phyloP scores from a whole-genome alignment of 2,329 filamentous ascomycete species.

The Eurotiales sp. region DNA sequence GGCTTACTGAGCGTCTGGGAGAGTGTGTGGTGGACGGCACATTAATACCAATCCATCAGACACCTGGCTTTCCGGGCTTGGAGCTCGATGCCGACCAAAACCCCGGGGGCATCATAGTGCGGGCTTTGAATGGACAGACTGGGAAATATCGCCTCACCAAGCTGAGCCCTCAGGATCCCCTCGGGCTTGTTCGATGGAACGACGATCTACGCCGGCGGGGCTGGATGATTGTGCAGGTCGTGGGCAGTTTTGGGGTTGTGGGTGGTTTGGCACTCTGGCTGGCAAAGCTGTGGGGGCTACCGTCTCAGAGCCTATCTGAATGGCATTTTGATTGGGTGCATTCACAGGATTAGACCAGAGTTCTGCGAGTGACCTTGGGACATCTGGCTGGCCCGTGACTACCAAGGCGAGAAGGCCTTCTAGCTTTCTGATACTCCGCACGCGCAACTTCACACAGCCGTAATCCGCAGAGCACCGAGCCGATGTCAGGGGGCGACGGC shows the following conservation, averaged over 20 bases:
- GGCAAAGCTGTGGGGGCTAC: constrained; percentile 34
- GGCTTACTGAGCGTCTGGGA: constrained; percentile 63
- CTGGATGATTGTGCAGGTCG: constrained; percentile 66
- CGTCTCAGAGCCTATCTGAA: constrained; percentile 11
- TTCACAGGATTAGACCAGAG: constrained; percentile 6
- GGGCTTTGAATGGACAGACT: constrained; percentile 22
- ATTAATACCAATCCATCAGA: constrained; percentile 51
- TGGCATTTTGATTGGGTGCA: constrained; percentile 14
- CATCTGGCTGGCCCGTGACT: too few relatives aligned
- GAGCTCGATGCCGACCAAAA: constrained; percentile 24
- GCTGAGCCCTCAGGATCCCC: constrained; percentile 65
- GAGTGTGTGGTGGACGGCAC: constrained; percentile 66
- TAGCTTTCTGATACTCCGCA: too few relatives aligned
- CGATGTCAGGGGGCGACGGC: too few relatives aligned
- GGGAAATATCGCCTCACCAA: constrained; percentile 32
- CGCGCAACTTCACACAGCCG: too few relatives aligned
- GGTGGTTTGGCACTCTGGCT: constrained; percentile 68
- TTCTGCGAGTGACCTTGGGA: neutral
- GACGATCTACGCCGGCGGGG: constrained; percentile 63
- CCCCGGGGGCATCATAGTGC: constrained; percentile 22
- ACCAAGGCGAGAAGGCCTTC: too few relatives aligned
- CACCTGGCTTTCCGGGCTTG: constrained; percentile 26
- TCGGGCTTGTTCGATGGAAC: constrained; percentile 69
- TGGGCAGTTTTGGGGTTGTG: constrained; percentile 70
- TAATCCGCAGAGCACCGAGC: too few relatives aligned